Percentiles rank a stretch among this genome's conserved stretches.
phyloP scores from a whole-genome alignment of 2,329 filamentous ascomycete species.

The Leptodontidium sp. region DNA sequence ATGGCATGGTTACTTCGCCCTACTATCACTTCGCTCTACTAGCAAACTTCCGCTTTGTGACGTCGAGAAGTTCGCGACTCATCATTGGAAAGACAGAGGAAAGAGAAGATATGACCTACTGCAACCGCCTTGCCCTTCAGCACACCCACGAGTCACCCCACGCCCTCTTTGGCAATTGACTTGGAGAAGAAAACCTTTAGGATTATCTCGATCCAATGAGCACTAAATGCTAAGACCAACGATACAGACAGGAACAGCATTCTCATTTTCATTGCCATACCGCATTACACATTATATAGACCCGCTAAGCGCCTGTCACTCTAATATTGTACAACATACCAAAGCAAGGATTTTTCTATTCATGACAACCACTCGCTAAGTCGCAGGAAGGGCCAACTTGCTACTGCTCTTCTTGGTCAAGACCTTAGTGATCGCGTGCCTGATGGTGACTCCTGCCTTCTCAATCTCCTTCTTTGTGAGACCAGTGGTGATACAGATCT shows the following conservation, averaged over 20 bases:
- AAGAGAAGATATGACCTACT: too few relatives aligned
- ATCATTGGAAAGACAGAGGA: too few relatives aligned
- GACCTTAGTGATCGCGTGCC: constrained; percentile 94
- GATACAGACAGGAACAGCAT: constrained; percentile 2
- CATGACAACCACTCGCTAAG: constrained; percentile 41
- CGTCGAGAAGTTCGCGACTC: too few relatives aligned
- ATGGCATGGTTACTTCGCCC: too few relatives aligned
- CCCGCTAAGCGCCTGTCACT: constrained; percentile 1
- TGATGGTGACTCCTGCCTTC: constrained; percentile 86
- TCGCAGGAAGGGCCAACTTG: constrained; percentile 50
- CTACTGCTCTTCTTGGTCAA: constrained; percentile 71
- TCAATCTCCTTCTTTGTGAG: constrained; percentile 95
- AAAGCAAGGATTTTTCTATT: not conserved
- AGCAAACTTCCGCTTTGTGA: too few relatives aligned
- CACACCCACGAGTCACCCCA: too few relatives aligned
- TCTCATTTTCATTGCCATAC: not conserved
- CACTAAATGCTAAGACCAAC: not conserved
- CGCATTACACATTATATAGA: constrained; percentile 23
- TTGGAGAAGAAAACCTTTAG: too few relatives aligned
- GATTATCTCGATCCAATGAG: not conserved
- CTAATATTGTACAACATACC: constrained; percentile 17
- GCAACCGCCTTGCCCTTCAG: too few relatives aligned
- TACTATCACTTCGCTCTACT: too few relatives aligned
- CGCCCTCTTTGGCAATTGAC: too few relatives aligned
- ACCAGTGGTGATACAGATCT: constrained; percentile 88